phyloP scores from a whole-genome alignment of 345 rosid species.

The Arabis alpina region DNA sequence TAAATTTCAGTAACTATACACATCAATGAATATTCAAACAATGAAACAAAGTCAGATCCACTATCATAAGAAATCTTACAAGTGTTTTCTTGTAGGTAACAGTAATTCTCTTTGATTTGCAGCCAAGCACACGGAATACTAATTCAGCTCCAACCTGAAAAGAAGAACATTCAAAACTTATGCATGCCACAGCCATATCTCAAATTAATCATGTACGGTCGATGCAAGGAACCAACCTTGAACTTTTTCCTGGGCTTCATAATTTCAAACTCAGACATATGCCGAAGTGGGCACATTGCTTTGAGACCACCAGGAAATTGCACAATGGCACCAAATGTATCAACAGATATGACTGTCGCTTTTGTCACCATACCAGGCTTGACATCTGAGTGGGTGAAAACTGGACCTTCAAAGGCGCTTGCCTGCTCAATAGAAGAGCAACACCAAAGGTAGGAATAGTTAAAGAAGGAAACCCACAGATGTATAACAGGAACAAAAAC shows the following conservation, averaged over 20 bases:
- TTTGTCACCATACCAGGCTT: slow-evolving; percentile 94
- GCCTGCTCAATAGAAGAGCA: slow-evolving; percentile 59
- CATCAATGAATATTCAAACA: slow-evolving; percentile 26
- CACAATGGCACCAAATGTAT: slow-evolving; percentile 90
- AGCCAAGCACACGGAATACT: slow-evolving; percentile 90
- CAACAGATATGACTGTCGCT: slow-evolving; percentile 77
- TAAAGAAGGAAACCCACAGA: slow-evolving; percentile 12
- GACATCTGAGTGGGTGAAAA: slow-evolving; percentile 91
- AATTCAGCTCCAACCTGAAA: slow-evolving; percentile 89
- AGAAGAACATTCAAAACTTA: slow-evolving; percentile 21
- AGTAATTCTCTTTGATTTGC: slow-evolving; percentile 94
- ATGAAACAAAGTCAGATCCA: slow-evolving; percentile 27
- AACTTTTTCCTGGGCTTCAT: slow-evolving; percentile 84
- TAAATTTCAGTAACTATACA: slow-evolving; percentile 15
- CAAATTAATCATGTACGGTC: slow-evolving; percentile 18
- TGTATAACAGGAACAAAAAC: background rate
- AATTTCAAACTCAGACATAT: slow-evolving; percentile 98
- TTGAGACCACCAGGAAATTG: slow-evolving; percentile 95
- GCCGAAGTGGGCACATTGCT: slow-evolving; percentile 93
- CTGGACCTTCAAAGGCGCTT: slow-evolving; percentile 93
- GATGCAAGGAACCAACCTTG: slow-evolving; percentile 55
- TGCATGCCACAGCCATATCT: slow-evolving; percentile 28
- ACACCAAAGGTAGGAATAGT: slow-evolving; percentile 19
- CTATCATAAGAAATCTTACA: slow-evolving; percentile 54
- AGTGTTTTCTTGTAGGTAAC: slow-evolving; percentile 95